Evolutionary conservation across 129 eudicot species (phyloP).

Genomic region (Arctium minus): DNA sequence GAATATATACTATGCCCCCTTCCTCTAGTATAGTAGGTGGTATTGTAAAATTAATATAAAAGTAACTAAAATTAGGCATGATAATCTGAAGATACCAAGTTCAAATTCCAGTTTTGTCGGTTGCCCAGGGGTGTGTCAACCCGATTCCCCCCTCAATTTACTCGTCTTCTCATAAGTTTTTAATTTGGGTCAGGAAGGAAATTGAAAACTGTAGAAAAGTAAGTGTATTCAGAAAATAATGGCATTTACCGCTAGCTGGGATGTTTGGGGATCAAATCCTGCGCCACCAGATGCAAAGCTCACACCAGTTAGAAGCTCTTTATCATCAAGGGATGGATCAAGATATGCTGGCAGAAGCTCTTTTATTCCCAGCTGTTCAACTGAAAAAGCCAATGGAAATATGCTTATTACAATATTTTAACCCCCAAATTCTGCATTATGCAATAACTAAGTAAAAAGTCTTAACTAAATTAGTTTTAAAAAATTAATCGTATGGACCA

Average conservation of each 20-base stretch:
- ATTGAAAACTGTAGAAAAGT: neutral
- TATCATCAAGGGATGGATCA: slow-evolving; percentile 41
- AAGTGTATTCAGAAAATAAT: neutral
- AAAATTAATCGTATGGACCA: too few relatives aligned
- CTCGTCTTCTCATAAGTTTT: neutral
- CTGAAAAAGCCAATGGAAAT: slow-evolving; percentile 31
- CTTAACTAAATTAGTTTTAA: too few relatives aligned
- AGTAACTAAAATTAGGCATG: neutral
- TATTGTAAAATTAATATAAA: too few relatives aligned
- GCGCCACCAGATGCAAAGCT: slow-evolving; percentile 53
- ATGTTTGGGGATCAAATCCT: slow-evolving; percentile 80
- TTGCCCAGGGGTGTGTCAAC: neutral
- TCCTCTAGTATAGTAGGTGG: too few relatives aligned
- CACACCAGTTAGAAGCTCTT: slow-evolving; percentile 43
- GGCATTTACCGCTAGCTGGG: neutral
- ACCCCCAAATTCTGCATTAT: too few relatives aligned
- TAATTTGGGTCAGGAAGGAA: neutral
- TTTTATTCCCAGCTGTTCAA: slow-evolving; percentile 56
- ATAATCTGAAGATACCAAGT: neutral
- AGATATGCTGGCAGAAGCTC: slow-evolving; percentile 69
- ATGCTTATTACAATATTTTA: neutral
- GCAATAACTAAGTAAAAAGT: neutral
- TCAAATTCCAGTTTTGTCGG: too few relatives aligned
- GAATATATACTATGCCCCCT: too few relatives aligned
- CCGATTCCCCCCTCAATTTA: neutral